Base-by-base conservation (phyloP, 2,329 filamentous ascomycete genomes). In the Trichophyton benhamiae region DNA sequence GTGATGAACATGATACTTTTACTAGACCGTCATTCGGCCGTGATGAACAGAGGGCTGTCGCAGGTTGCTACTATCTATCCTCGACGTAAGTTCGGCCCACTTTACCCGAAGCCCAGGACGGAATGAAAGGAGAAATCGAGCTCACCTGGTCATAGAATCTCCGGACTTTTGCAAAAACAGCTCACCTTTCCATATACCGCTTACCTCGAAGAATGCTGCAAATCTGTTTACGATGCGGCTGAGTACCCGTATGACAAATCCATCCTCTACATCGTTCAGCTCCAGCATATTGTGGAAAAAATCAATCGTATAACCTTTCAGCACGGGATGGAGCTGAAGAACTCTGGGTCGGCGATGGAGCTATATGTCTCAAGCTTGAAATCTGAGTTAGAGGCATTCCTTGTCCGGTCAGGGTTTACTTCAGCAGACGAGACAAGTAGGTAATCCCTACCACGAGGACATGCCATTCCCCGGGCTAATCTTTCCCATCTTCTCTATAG, bases 41-140 rank as follows among this genome's bases (percentile, higher is more conserved):
- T n/a, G 77, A 78, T 25, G 76, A 77, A 60, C 73, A 77, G 59
- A 71, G 77, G 55, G 76, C 77, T 1, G 70, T 77, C 11, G 72
- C 74, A 2, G 77, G 76, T 3, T 73, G 75, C 30, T 79, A 75
- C 63, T 77, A 76, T 63, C 66, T 79, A 11, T 73, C 74, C 9
- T 76, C 75, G 3, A 71, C 72, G 76, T 77, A 65, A 63, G 72
- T 68, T 15, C 4, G 11, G 27, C 6, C 6, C 6, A 25, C 36
- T 11, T 15, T 25, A 20, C 17, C n/a, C 17, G 8, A 25, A 48
- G 22, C 20, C 17, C 11, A 48, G 17, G 8, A 20, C 1, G 44
- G 44, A 48, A 48, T 48, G 17, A 48, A 48, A 27, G 3, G 1
- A 53, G 15, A 33, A 53, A 33, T 44, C 20, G 20, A 52, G 36